phyloP scores from a whole-genome alignment of 139 green algal genomes.

The Dunaliella primolecta region DNA sequence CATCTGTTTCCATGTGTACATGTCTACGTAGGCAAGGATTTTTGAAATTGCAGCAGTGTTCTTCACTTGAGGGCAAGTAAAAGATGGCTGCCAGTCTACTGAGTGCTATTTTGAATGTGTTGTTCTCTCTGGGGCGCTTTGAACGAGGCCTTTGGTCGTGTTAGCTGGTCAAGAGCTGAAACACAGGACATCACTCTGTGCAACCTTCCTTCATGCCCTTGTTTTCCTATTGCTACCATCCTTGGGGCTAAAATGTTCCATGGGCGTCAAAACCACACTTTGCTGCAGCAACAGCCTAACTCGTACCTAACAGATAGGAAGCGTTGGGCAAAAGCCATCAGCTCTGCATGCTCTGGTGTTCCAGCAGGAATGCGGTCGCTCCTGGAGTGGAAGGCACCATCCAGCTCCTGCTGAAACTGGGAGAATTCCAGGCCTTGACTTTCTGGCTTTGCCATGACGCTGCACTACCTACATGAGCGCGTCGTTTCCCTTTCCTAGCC shows the following conservation, averaged over 20 bases:
- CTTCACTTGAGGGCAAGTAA: background rate
- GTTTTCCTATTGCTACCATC: background rate
- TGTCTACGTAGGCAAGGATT: background rate
- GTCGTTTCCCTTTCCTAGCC: background rate
- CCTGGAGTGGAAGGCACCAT: conserved; percentile 19
- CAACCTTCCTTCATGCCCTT: background rate
- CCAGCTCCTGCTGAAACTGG: conserved; percentile 27
- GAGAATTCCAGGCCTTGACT: too few relatives aligned
- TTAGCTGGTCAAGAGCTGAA: background rate
- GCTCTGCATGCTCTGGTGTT: conserved; percentile 22
- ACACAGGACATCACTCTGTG: background rate
- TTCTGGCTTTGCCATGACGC: too few relatives aligned
- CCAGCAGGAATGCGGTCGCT: conserved; percentile 19
- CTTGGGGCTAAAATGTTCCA: too few relatives aligned
- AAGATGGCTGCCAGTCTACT: too few relatives aligned
- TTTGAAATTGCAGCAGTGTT: background rate
- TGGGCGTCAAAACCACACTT: too few relatives aligned
- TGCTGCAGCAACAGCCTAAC: too few relatives aligned
- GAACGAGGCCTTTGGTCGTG: background rate
- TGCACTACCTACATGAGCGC: too few relatives aligned
- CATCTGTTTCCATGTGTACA: too few relatives aligned
- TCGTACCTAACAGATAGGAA: conserved; percentile 2
- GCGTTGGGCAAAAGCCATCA: conserved; percentile 15
- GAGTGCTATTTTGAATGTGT: too few relatives aligned
- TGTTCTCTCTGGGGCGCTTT: background rate